A percentile compares a stretch with the other conserved stretches of the same genome.
Conservation (phyloP, 176 grass and related monocot species). For the Bothriochloa decipiens region DNA sequence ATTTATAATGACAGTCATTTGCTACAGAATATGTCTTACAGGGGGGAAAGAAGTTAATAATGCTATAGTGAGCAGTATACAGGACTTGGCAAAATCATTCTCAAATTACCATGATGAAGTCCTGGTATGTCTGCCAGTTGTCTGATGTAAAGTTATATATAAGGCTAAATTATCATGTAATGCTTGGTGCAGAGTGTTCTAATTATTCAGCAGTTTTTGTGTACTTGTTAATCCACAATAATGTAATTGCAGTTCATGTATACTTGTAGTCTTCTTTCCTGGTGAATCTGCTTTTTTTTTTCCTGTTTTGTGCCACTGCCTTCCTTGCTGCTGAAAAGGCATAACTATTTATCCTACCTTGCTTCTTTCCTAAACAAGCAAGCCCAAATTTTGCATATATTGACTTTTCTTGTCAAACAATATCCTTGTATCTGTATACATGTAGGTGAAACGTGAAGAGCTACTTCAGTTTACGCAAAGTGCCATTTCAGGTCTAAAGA, state of each 20-base stretch:
- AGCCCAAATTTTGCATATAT: conserved; percentile 17
- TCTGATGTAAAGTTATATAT: neutral
- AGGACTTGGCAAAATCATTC: conserved; percentile 89
- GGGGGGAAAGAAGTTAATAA: conserved; percentile 93
- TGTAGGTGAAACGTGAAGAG: conserved; percentile 97
- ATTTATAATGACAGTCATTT: conserved; percentile 44
- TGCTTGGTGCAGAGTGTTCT: neutral
- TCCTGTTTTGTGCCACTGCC: conserved; percentile 22
- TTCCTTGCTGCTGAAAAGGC: conserved; percentile 31
- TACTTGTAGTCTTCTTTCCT: conserved; percentile 29
- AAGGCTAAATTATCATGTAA: conserved; percentile 28
- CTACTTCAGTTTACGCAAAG: conserved; percentile 91
- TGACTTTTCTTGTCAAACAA: neutral
- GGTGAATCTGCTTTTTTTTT: conserved; percentile 12
- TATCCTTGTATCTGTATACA: conserved; percentile 27
- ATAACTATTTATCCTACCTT: conserved; percentile 3
- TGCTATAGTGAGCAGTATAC: conserved; percentile 97
- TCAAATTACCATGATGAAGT: conserved; percentile 93
- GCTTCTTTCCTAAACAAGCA: conserved; percentile 24
- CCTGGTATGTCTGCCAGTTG: conserved; percentile 54
- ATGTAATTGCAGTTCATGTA: conserved; percentile 17
- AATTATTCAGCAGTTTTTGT: conserved; percentile 24
- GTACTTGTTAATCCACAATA: conserved; percentile 18
- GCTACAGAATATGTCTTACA: conserved; percentile 81
- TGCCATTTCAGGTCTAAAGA: conserved; percentile 92